phyloP scores from a whole-genome alignment of 306 rosid species.

The Sophora flavescens region DNA sequence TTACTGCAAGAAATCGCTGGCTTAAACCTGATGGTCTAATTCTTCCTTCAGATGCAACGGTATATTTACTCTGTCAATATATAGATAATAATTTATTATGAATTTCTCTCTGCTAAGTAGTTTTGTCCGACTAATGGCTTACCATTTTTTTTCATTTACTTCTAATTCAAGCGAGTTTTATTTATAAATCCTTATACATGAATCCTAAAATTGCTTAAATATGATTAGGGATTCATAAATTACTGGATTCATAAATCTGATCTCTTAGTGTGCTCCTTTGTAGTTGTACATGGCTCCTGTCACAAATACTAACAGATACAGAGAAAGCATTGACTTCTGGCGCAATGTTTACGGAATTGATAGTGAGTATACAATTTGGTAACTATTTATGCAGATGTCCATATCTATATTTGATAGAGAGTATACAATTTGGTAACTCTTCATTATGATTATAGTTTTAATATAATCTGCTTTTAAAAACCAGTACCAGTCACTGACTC shows the following conservation, averaged over 20 bases:
- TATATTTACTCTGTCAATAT: slow-evolving; percentile 33
- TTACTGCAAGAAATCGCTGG: slow-evolving; percentile 82
- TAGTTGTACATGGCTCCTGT: slow-evolving; percentile 98
- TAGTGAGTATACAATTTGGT: slow-evolving; percentile 63
- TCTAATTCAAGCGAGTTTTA: neutral
- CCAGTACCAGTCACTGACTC: too few relatives aligned
- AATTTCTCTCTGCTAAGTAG: neutral
- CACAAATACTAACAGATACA: slow-evolving; percentile 83
- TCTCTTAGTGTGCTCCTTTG: slow-evolving; percentile 50
- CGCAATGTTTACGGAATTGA: slow-evolving; percentile 97
- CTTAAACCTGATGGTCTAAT: slow-evolving; percentile 89
- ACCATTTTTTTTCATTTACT: neutral
- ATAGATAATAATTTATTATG: neutral
- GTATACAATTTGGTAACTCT: slow-evolving; percentile 40
- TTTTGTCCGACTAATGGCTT: neutral
- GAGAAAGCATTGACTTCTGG: slow-evolving; percentile 93
- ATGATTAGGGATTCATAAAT: slow-evolving; percentile 7
- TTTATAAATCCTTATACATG: slow-evolving; percentile 11
- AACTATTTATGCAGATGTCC: neutral
- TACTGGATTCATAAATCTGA: slow-evolving; percentile 45
- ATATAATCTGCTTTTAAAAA: neutral
- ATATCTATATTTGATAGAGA: slow-evolving; percentile 69
- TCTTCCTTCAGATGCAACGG: slow-evolving; percentile 83
- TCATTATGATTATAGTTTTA: neutral
- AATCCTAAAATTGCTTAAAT: slow-evolving; percentile 24